Percentiles rank a stretch among this genome's conserved stretches.
Conservation (phyloP, 2,329 filamentous ascomycete species). For the Colletotrichum sp. region DNA sequence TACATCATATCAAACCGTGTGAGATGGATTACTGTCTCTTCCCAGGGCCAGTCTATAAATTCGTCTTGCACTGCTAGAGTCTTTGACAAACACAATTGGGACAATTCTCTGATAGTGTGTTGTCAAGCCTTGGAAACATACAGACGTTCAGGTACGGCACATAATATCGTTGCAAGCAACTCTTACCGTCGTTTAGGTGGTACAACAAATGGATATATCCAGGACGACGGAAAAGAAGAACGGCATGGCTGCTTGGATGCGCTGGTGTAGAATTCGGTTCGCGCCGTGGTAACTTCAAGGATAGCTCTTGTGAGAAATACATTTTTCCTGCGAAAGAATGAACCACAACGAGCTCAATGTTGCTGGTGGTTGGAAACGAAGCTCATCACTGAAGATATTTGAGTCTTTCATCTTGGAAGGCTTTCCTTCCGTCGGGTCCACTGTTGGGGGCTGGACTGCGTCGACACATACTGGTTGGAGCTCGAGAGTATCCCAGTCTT, state of each 20-base stretch:
- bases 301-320: background rate
- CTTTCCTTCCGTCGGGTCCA: background rate
- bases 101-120: too few species aligned
- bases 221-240: background rate
- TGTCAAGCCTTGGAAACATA: too few species aligned
- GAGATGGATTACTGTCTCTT: too few species aligned
- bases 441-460: fast-evolving
- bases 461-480: fast-evolving
- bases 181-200: background rate
- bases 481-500: background rate
- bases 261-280: background rate
- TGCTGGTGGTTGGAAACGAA: background rate
- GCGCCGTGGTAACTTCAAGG: background rate
- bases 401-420: background rate
- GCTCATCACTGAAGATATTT: background rate
- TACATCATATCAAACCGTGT: too few species aligned
- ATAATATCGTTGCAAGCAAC: too few species aligned
- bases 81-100: too few species aligned
- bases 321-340: background rate
- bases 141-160: too few species aligned
- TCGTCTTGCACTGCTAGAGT: too few species aligned
- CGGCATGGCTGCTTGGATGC: background rate
- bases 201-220: fast-evolving
- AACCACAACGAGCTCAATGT: too few species aligned
- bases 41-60: too few species aligned